A percentile compares a stretch with the other conserved stretches of the same genome.
phyloP scores from a whole-genome alignment of 768 basidiomycete species.

The Clavulina sp. region DNA sequence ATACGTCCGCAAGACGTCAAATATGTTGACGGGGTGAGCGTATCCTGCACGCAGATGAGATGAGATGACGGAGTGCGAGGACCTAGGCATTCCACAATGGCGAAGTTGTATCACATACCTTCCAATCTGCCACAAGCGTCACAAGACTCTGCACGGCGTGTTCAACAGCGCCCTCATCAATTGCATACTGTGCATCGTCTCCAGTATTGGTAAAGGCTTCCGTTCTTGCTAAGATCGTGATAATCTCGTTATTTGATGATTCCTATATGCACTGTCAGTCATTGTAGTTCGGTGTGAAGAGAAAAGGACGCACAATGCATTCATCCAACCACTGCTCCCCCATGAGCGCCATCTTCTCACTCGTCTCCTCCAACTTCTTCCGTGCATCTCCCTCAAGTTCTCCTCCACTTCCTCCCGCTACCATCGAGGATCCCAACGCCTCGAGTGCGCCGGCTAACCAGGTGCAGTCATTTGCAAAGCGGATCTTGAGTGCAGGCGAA shows the following conservation, averaged over 20 bases:
- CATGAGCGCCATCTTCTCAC: constrained; percentile 32
- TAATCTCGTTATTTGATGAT: constrained; percentile 33
- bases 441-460: no score
- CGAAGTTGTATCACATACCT: constrained; percentile 33
- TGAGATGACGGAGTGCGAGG: neutral
- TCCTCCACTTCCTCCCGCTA: constrained; percentile 27
- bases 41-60: constrained; percentile 25
- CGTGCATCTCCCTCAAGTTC: constrained; percentile 17
- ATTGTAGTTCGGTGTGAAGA: constrained; percentile 4
- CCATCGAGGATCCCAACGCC: no score
- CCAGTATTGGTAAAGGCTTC: constrained; percentile 51
- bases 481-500: constrained; percentile 40
- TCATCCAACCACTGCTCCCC: constrained; percentile 56
- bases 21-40: constrained; percentile 55
- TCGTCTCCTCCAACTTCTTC: constrained; percentile 32
- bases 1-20: constrained; percentile 54
- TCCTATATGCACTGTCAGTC: constrained; percentile 14
- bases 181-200: constrained; percentile 58
- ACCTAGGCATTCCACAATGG: neutral
- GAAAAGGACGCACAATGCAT: constrained; percentile 36
- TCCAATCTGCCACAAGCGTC: constrained; percentile 43
- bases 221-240: constrained; percentile 33
- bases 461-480: constrained; percentile 66
- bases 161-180: constrained; percentile 53
- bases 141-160: constrained; percentile 47